A percentile compares a stretch with the other conserved stretches of the same genome.
phyloP scores from a whole-genome alignment of 768 basidiomycete species.

The Saitozyma sp. region DNA sequence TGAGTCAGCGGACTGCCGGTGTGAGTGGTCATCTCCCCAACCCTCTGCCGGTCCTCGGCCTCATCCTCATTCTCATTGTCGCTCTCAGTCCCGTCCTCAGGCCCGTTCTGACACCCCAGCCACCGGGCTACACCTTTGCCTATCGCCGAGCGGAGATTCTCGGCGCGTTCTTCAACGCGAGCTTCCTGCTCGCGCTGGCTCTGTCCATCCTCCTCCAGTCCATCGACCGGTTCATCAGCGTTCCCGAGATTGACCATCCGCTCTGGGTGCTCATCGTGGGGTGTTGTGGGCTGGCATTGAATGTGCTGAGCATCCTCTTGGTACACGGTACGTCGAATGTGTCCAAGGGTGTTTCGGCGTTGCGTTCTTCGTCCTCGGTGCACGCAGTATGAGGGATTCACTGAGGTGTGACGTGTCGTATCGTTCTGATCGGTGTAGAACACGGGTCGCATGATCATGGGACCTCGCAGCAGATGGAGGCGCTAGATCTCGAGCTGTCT shows the following conservation, averaged over 20 bases:
- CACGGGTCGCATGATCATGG: neutral
- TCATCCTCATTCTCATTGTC: neutral
- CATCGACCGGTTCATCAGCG: slow-evolving; percentile 60
- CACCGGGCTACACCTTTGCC: slow-evolving; percentile 60
- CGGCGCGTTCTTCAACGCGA: slow-evolving; percentile 62
- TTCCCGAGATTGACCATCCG: slow-evolving; percentile 57
- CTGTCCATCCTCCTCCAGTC: slow-evolving; percentile 62
- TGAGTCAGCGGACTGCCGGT: neutral
- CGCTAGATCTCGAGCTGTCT: neutral
- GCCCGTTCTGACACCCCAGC: slow-evolving; percentile 45
- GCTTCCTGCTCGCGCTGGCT: slow-evolving; percentile 60
- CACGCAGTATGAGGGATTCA: neutral
- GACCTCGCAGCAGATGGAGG: neutral
- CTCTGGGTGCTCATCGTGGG: slow-evolving; percentile 59
- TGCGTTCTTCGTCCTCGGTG: too few relatives aligned
- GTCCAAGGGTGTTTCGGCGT: neutral
- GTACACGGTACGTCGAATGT: slow-evolving; percentile 55
- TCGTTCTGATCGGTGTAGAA: neutral
- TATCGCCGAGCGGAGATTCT: slow-evolving; percentile 63
- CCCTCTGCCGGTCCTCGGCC: too few relatives aligned
- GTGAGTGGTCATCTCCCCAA: neutral
- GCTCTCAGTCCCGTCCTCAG: neutral
- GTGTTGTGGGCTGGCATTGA: slow-evolving; percentile 58
- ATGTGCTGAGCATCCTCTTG: slow-evolving; percentile 58
- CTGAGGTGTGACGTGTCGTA: neutral